These are phyloP conservation scores for Talaromyces sp. DNA, from an alignment of 2,329 filamentous ascomycete species.

Conservation along the genomic window DNA sequence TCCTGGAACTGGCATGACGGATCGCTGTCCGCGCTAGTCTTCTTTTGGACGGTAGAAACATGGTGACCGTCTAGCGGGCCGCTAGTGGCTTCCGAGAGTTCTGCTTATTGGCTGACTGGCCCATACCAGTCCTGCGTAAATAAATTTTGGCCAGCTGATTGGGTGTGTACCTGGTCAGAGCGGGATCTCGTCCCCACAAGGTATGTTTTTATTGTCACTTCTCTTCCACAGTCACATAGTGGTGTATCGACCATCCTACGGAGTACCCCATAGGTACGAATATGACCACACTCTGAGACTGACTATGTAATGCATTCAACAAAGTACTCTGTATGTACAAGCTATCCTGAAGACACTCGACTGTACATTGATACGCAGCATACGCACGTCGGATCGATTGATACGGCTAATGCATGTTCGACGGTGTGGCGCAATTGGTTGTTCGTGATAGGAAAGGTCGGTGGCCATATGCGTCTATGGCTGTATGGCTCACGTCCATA, in stretches of 20 bases:
- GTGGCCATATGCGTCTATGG: neutral
- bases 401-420: neutral
- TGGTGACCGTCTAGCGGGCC: slow-evolving; percentile 17
- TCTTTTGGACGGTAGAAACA: slow-evolving; percentile 13
- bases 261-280: neutral
- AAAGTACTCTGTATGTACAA: no score
- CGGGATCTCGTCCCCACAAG: neutral
- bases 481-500: neutral
- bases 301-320: neutral
- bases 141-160: neutral
- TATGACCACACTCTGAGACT: neutral
- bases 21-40: slow-evolving; percentile 13
- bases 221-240: neutral
- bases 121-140: neutral
- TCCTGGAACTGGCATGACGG: slow-evolving; percentile 13
- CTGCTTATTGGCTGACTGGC: neutral
- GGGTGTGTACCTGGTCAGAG: slow-evolving; percentile 12
- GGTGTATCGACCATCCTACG: neutral
- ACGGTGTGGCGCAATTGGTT: slow-evolving; percentile 3
- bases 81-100: neutral
- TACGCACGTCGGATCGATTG: neutral
- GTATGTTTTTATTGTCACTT: neutral
- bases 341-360: neutral
- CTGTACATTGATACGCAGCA: neutral
- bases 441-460: neutral